phyloP scores from a whole-genome alignment of 2,329 filamentous ascomycete genomes.

The Xylariales sp. region DNA sequence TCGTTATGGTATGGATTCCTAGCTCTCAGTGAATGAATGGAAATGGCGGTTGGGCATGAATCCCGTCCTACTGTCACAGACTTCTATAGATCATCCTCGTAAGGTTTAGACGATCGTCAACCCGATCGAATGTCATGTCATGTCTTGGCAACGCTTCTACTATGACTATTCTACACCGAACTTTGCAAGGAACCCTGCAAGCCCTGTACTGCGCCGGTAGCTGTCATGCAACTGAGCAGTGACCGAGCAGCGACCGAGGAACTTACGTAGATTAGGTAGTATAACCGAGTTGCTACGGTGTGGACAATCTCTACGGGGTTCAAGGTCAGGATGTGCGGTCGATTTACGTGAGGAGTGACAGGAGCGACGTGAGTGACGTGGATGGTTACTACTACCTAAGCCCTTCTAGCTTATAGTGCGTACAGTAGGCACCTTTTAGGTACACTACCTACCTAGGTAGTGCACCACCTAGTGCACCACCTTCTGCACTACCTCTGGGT shows the following conservation, averaged over 20 bases:
- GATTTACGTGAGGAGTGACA: not conserved
- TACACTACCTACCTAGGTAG: too few species aligned
- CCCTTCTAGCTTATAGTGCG: slow-evolving; percentile 2
- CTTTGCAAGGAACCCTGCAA: not conserved
- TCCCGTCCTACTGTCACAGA: not conserved
- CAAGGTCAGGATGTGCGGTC: slow-evolving; percentile 12
- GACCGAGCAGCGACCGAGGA: not conserved
- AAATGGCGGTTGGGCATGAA: slow-evolving; percentile 1
- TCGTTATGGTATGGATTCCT: not conserved
- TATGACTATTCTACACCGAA: slow-evolving; percentile 16
- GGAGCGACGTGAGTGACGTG: slow-evolving; percentile 4
- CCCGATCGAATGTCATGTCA: not conserved
- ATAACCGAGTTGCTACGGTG: too few species aligned
- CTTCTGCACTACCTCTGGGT: too few species aligned
- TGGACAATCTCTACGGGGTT: slow-evolving; percentile 4
- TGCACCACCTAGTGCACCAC: too few species aligned
- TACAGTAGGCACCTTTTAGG: too few species aligned
- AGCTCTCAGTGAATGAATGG: slow-evolving; percentile 1
- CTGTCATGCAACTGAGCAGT: not conserved
- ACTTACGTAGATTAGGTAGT: not conserved
- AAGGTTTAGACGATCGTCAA: slow-evolving; percentile 15
- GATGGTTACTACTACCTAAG: slow-evolving; percentile 11
- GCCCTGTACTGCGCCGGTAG: not conserved
- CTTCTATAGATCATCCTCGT: slow-evolving; percentile 9
- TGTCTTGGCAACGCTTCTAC: slow-evolving; percentile 8